phyloP scores from a whole-genome alignment of 225 moss, liverwort and hornwort genomes.

The Takakia lepidozioides region DNA sequence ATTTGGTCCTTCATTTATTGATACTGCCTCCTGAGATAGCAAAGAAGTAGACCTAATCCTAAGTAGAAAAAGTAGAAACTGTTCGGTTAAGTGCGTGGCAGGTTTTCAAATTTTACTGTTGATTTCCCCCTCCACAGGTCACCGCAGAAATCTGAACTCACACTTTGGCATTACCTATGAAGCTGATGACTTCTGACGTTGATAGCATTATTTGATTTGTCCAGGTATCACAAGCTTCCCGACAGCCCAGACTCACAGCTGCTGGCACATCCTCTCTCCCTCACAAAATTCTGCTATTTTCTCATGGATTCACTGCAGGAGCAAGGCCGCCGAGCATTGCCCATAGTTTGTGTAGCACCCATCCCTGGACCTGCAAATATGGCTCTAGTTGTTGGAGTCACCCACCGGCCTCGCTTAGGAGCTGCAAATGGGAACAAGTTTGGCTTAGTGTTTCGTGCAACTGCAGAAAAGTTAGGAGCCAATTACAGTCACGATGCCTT shows the following conservation, averaged over 20 bases:
- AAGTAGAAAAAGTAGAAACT: no score
- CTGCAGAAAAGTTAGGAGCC: slow-evolving; percentile 65
- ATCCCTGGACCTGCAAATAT: slow-evolving; percentile 55
- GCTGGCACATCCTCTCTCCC: slow-evolving; percentile 78
- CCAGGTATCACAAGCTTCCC: slow-evolving; percentile 44
- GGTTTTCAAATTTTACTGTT: no score
- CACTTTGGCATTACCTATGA: no score
- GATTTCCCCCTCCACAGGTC: no score
- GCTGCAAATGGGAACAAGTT: slow-evolving; percentile 74
- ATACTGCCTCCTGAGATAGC: no score
- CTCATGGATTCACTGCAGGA: slow-evolving; percentile 91
- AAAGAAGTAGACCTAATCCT: no score
- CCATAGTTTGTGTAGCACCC: slow-evolving; percentile 75
- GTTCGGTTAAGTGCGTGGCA: no score
- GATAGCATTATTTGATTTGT: not conserved
- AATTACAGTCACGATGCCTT: slow-evolving; percentile 84
- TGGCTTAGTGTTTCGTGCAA: slow-evolving; percentile 69
- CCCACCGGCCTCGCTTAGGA: slow-evolving; percentile 71
- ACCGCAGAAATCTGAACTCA: no score
- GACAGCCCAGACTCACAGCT: slow-evolving; percentile 64
- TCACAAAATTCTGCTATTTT: slow-evolving; percentile 88
- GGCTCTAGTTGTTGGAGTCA: slow-evolving; percentile 73
- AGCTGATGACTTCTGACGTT: no score
- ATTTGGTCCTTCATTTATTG: not conserved
- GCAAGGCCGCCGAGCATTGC: slow-evolving; percentile 75